These are phyloP conservation scores for Alnus glutinosa DNA, from an alignment of 306 rosid genomes.

Conservation along the genomic window DNA sequence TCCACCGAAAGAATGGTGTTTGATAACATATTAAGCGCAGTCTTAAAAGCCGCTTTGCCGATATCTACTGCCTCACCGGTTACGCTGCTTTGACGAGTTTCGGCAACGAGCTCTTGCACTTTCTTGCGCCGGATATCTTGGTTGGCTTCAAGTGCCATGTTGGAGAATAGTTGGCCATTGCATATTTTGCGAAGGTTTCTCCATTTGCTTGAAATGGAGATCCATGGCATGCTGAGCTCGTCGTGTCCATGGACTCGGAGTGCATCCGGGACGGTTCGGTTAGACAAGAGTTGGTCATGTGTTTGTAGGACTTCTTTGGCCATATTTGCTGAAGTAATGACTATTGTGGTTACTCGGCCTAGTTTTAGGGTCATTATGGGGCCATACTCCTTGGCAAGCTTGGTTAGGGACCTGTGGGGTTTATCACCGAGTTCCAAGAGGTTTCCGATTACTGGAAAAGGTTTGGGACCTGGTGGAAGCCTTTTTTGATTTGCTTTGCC, in stretches of 20 bases:
- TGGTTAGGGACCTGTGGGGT: slow-evolving; percentile 46
- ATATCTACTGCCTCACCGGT: slow-evolving; percentile 40
- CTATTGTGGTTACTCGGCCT: slow-evolving; percentile 48
- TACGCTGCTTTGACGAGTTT: slow-evolving; percentile 4
- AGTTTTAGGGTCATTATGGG: slow-evolving; percentile 51
- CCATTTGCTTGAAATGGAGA: slow-evolving; percentile 41
- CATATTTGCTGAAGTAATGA: slow-evolving; percentile 38
- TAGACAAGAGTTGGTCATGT: slow-evolving; percentile 44
- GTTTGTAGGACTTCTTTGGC: slow-evolving; percentile 47
- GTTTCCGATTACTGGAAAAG: slow-evolving; percentile 49
- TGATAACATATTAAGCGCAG: slow-evolving; percentile 42
- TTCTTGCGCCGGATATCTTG: slow-evolving; percentile 19
- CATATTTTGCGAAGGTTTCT: slow-evolving; percentile 40
- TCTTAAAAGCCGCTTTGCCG: slow-evolving; percentile 41
- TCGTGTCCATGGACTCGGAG: slow-evolving; percentile 30
- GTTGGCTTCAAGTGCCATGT: slow-evolving; percentile 38
- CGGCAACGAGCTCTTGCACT: slow-evolving; percentile 25
- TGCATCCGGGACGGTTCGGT: slow-evolving; percentile 35
- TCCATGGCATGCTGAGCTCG: slow-evolving; percentile 30
- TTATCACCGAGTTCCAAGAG: slow-evolving; percentile 48
- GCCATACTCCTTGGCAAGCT: slow-evolving; percentile 38
- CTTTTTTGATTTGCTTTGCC: not conserved
- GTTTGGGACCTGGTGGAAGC: slow-evolving; percentile 58
- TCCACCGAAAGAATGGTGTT: slow-evolving; percentile 47
- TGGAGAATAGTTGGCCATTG: slow-evolving; percentile 33